Conservation (phyloP, 495 filamentous ascomycete species). For the Aspergillus olivimuriae region DNA sequence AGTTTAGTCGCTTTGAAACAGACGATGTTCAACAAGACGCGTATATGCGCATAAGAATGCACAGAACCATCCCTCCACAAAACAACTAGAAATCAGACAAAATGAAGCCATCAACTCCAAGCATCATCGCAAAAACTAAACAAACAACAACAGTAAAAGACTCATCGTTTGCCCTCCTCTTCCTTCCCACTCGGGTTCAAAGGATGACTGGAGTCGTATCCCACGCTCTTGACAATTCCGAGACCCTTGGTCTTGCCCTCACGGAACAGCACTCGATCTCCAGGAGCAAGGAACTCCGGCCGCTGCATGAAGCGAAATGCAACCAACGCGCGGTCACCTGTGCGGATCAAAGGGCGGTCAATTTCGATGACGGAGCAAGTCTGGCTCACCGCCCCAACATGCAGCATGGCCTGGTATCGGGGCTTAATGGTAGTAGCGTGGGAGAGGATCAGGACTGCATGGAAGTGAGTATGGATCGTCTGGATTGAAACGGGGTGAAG, state of each 20-base stretch:
- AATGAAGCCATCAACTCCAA: no score
- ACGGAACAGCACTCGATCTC: constrained; percentile 86
- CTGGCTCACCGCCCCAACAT: constrained; percentile 91
- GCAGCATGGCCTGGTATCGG: constrained; percentile 97
- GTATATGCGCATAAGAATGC: no score
- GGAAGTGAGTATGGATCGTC: neutral
- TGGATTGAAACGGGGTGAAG: neutral
- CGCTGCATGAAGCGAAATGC: constrained; percentile 93
- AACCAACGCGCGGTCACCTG: constrained; percentile 84
- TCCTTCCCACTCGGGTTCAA: constrained; percentile 41
- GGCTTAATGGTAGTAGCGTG: constrained; percentile 99
- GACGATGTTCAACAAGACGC: no score
- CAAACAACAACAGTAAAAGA: neutral
- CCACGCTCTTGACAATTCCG: constrained; percentile 87
- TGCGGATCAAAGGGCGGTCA: constrained; percentile 90
- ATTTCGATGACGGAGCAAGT: constrained; percentile 98
- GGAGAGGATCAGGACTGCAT: constrained; percentile 78
- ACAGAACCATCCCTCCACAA: neutral
- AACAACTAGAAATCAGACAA: neutral
- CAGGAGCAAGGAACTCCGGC: constrained; percentile 86
- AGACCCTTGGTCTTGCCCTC: constrained; percentile 94
- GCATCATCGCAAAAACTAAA: no score
- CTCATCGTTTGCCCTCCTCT: constrained; percentile 10
- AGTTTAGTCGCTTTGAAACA: no score
- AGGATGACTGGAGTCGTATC: constrained; percentile 67